These are phyloP conservation scores for Aspergillus caelatus DNA, from an alignment of 2,329 filamentous ascomycete species.

Conservation along the genomic window DNA sequence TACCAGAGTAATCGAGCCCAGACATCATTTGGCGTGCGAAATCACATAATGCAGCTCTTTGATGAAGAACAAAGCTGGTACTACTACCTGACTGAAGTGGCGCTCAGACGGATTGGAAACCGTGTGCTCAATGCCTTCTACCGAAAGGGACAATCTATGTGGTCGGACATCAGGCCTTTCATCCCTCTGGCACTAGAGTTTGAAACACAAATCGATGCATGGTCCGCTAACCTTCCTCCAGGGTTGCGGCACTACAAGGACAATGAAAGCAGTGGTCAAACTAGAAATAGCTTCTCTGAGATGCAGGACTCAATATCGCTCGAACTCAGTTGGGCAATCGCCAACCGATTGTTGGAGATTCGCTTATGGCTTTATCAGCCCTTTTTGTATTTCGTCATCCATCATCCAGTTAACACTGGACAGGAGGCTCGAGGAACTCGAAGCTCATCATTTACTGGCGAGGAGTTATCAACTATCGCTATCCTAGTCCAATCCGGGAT, in stretches of 20 bases:
- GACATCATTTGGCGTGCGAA: slow-evolving; percentile 2
- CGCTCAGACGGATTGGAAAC: slow-evolving; percentile 46
- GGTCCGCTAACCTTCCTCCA: slow-evolving; percentile 31
- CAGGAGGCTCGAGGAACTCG: neutral
- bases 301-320: neutral
- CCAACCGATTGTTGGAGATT: slow-evolving; percentile 31
- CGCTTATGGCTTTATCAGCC: slow-evolving; percentile 34
- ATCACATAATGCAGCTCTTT: slow-evolving; percentile 17
- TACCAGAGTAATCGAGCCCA: neutral
- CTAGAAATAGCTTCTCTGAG: neutral
- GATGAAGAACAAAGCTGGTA: slow-evolving; percentile 46
- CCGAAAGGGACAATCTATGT: slow-evolving; percentile 18
- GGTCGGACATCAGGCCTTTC: slow-evolving; percentile 28
- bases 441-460: neutral
- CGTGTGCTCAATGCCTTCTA: slow-evolving; percentile 43
- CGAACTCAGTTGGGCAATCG: slow-evolving; percentile 32
- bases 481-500: slow-evolving; percentile 20
- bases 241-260: slow-evolving; percentile 30
- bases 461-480: neutral
- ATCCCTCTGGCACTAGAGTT: slow-evolving; percentile 32
- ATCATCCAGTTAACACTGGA: slow-evolving; percentile 12
- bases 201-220: slow-evolving; percentile 29
- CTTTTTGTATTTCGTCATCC: slow-evolving; percentile 33
- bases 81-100: slow-evolving; percentile 50
- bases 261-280: neutral